Conservation (phyloP, 306 rosid species). For the Prunus salicina region DNA sequence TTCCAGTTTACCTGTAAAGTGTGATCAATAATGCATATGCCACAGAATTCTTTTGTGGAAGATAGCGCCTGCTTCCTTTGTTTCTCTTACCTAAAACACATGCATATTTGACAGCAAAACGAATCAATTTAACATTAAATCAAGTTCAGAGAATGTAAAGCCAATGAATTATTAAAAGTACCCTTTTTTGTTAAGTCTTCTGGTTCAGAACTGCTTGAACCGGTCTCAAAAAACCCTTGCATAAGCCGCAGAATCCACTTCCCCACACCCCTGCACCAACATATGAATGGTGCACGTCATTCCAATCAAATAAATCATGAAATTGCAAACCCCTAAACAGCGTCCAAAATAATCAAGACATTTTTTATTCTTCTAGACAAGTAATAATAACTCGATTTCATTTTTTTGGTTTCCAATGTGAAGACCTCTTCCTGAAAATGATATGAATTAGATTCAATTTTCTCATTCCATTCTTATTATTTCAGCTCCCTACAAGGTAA, state of each 20-base stretch:
- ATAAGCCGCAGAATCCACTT: constrained; percentile 85
- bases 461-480: background rate
- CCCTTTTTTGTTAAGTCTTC: constrained; percentile 57
- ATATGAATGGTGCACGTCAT: constrained; percentile 4
- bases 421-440: background rate
- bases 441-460: background rate
- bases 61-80: constrained; percentile 54
- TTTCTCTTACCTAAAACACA: constrained; percentile 49
- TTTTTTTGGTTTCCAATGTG: background rate
- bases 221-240: constrained; percentile 68
- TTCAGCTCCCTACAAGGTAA: background rate
- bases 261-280: constrained; percentile 77
- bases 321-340: background rate
- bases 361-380: background rate
- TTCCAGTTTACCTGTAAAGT: constrained; percentile 56
- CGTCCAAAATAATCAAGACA: background rate
- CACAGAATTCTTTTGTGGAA: constrained; percentile 84
- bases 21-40: constrained; percentile 78
- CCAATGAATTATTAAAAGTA: constrained; percentile 3
- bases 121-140: background rate
- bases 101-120: constrained; percentile 9
- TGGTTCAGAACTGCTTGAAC: constrained; percentile 50
- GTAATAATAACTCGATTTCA: background rate
- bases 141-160: background rate
- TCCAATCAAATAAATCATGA: background rate